These are phyloP conservation scores for Clarireedia hainanense DNA, from an alignment of 2,329 filamentous ascomycete genomes.

Conservation along the genomic window DNA sequence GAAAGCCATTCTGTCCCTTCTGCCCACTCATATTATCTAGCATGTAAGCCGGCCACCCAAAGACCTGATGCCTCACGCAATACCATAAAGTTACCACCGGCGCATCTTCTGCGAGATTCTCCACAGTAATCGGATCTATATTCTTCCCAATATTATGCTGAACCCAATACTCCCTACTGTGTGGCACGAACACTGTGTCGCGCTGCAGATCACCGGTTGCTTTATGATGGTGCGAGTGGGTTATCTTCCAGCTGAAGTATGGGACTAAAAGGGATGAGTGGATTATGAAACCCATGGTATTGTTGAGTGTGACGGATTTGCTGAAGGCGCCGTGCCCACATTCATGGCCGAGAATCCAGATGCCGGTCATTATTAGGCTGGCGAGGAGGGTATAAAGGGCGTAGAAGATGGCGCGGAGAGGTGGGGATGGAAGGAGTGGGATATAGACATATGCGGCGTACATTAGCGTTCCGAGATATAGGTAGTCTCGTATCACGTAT, in stretches of 20 bases:
- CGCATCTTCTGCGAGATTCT: conserved; percentile 42
- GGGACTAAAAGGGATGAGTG: conserved; percentile 61
- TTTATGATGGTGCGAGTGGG: conserved; percentile 60
- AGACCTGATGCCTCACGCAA: conserved; percentile 52
- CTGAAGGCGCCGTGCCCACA: conserved; percentile 64
- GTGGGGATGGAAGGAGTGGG: conserved; percentile 38
- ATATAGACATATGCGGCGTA: conserved; percentile 46
- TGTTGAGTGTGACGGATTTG: conserved; percentile 47
- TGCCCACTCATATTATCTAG: conserved; percentile 40
- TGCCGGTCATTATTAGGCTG: conserved; percentile 57
- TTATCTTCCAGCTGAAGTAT: conserved; percentile 66
- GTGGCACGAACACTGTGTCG: conserved; percentile 57
- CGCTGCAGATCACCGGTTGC: conserved; percentile 60
- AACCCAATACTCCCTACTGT: conserved; percentile 29
- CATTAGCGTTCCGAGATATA: conserved; percentile 40
- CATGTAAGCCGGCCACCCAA: conserved; percentile 56
- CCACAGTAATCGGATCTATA: conserved; percentile 24
- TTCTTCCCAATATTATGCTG: not conserved
- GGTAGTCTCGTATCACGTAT: conserved; percentile 49
- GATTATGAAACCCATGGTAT: conserved; percentile 53
- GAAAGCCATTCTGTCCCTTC: conserved; percentile 9
- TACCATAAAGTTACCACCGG: conserved; percentile 46
- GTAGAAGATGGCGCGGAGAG: conserved; percentile 43
- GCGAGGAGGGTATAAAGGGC: conserved; percentile 53
- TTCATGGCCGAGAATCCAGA: conserved; percentile 67